These are phyloP conservation scores for Juglanconis juglandina DNA, from an alignment of 2,329 filamentous ascomycete genomes.

Conservation along the genomic window DNA sequence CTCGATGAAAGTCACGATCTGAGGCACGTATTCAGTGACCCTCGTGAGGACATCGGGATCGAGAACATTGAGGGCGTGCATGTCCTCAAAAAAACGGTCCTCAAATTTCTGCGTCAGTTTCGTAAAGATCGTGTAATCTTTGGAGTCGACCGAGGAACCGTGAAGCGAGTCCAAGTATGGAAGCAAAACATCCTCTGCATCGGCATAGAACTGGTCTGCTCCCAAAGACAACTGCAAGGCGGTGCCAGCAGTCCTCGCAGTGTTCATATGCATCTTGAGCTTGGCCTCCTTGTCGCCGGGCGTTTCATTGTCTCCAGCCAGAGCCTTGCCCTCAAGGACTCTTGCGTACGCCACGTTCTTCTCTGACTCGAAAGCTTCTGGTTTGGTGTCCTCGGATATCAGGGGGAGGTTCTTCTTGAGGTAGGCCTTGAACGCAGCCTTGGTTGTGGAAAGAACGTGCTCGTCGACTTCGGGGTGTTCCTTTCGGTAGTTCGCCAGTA, in stretches of 20 bases:
- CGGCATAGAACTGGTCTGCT: conserved; percentile 43
- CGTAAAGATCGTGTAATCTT: conserved; percentile 73
- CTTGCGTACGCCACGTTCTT: conserved; percentile 49
- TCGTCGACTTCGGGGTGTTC: conserved; percentile 45
- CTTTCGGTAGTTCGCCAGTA: conserved; percentile 54
- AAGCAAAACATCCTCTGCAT: conserved; percentile 65
- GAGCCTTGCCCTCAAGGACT: conserved; percentile 52
- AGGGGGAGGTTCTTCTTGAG: conserved; percentile 54
- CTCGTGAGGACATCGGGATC: conserved; percentile 78
- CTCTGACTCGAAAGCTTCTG: conserved; percentile 45
- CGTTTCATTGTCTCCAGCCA: conserved; percentile 51
- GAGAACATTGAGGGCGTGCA: conserved; percentile 81
- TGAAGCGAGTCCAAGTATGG: conserved; percentile 76
- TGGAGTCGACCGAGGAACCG: conserved; percentile 59
- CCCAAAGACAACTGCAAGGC: conserved; percentile 39
- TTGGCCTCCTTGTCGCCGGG: conserved; percentile 80
- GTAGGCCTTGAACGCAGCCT: conserved; percentile 54
- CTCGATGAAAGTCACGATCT: conserved; percentile 83
- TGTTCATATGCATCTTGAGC: conserved; percentile 81
- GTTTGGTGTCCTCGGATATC: conserved; percentile 34
- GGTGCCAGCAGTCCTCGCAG: conserved; percentile 49
- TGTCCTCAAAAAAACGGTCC: conserved; percentile 81
- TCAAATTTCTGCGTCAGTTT: conserved; percentile 84
- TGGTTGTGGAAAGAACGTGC: conserved; percentile 22
- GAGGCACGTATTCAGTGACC: conserved; percentile 87